Evolutionary conservation across 148 eudicot genomes (phyloP).

Genomic region (Drosera capensis): DNA sequence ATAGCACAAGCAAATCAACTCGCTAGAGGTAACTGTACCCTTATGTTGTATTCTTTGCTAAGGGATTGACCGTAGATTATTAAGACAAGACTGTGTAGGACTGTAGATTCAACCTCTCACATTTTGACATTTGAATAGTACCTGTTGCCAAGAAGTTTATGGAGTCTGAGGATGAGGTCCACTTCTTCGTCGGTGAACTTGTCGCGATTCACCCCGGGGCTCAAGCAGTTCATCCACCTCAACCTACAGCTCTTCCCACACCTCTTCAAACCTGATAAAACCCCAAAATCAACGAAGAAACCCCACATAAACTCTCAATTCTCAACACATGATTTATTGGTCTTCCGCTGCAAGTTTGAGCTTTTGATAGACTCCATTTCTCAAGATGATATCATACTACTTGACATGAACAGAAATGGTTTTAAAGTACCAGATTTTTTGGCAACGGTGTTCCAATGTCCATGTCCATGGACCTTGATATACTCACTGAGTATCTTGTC

Average conservation of each 20-base stretch:
- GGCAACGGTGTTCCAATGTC: conserved; percentile 16
- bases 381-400: neutral
- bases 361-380: neutral
- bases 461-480: conserved; percentile 10
- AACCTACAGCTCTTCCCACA: conserved; percentile 20
- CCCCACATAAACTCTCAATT: no score
- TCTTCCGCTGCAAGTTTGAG: neutral
- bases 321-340: neutral
- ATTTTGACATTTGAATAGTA: neutral
- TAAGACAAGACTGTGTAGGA: neutral
- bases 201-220: conserved; percentile 11
- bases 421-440: conserved; percentile 7
- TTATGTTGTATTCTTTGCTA: no score
- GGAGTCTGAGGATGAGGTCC: conserved; percentile 18
- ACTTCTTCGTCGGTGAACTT: conserved; percentile 19
- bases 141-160: conserved; percentile 22
- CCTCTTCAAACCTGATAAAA: conserved; percentile 13
- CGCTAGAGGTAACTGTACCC: no score
- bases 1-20: no score
- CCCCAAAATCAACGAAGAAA: neutral
- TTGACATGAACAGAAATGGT: neutral
- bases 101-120: no score
- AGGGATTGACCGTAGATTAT: neutral
- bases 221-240: conserved; percentile 18
- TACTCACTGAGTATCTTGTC: conserved; percentile 13